phyloP scores from a whole-genome alignment of 768 basidiomycete species.

The Macrolepiota dolichaula region DNA sequence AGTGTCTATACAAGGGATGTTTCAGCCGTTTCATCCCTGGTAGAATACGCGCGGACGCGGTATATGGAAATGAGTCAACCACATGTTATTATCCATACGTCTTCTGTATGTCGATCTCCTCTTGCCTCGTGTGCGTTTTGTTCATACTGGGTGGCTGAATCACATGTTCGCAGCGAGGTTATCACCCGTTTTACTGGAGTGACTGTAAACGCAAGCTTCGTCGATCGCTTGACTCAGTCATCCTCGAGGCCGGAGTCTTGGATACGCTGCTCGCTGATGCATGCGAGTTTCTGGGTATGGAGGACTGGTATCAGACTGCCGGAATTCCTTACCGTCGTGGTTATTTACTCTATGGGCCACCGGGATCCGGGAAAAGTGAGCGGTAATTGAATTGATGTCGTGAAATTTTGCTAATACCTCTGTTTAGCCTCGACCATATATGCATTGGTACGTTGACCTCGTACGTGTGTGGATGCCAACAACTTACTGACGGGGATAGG shows the following conservation, averaged over 20 bases:
- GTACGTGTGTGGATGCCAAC: not conserved
- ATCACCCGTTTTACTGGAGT: conserved; percentile 36
- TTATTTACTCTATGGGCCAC: conserved; percentile 52
- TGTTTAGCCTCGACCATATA: conserved; percentile 46
- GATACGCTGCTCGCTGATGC: conserved; percentile 45
- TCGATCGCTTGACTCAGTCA: conserved; percentile 47
- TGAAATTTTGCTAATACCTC: conserved; percentile 22
- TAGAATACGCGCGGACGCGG: conserved; percentile 37
- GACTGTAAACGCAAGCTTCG: conserved; percentile 44
- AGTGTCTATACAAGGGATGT: conserved; percentile 44
- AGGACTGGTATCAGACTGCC: conserved; percentile 51
- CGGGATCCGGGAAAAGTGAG: conserved; percentile 57
- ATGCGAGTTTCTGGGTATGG: conserved; percentile 44
- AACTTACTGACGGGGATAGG: conserved; percentile 20
- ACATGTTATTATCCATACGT: conserved; percentile 37
- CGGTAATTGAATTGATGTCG: conserved; percentile 14
- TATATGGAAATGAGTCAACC: conserved; percentile 39
- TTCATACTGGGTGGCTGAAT: conserved; percentile 4
- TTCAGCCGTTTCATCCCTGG: conserved; percentile 35
- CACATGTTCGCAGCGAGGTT: conserved; percentile 26
- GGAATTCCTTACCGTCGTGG: conserved; percentile 57
- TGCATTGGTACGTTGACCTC: conserved; percentile 32
- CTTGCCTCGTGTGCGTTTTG: not conserved
- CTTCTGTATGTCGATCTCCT: conserved; percentile 24
- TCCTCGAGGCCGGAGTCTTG: conserved; percentile 43